Conservation (phyloP, 805 yeast species). For the Saturnispora sanitii region DNA sequence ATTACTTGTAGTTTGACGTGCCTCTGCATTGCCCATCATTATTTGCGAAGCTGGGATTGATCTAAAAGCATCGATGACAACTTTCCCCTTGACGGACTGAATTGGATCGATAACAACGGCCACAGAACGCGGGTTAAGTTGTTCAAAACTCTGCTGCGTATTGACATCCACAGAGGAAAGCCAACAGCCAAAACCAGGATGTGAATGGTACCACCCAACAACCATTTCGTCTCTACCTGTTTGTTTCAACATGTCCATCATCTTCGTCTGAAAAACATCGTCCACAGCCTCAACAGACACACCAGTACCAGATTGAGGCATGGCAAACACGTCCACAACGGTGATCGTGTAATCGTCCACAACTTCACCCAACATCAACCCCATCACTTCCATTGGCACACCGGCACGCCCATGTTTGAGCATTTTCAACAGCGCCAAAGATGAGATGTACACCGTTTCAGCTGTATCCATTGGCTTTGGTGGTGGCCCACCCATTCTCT, state of each 20-base stretch:
- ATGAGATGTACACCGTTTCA: constrained; percentile 93
- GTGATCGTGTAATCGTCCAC: constrained; percentile 96
- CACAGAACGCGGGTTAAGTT: constrained; percentile 88
- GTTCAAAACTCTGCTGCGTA: constrained; percentile 97
- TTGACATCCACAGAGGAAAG: constrained; percentile 93
- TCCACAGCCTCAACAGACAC: constrained; percentile 99
- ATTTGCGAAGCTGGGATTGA: constrained; percentile 77
- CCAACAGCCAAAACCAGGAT: constrained; percentile 99
- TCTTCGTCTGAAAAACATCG: constrained; percentile 95
- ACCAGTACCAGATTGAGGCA: constrained; percentile 97
- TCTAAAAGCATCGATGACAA: constrained; percentile 96
- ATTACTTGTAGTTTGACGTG: constrained; percentile 94
- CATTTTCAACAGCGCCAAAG: constrained; percentile 92
- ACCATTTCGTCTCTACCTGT: constrained; percentile 99
- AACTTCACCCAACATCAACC: constrained; percentile 95
- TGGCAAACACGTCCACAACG: constrained; percentile 96
- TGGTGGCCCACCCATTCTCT: constrained; percentile 41
- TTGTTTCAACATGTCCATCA: constrained; percentile 99
- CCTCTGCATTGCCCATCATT: constrained; percentile 96
- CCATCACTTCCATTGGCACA: constrained; percentile 81
- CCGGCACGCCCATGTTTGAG: constrained; percentile 94
- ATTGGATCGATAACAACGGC: constrained; percentile 98
- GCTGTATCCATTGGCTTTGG: constrained; percentile 70
- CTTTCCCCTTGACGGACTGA: constrained; percentile 97
- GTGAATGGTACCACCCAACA: constrained; percentile 99